Evolutionary conservation across 2,329 filamentous ascomycete species (phyloP).

Genomic region (Dryadomyces sulphureus): DNA sequence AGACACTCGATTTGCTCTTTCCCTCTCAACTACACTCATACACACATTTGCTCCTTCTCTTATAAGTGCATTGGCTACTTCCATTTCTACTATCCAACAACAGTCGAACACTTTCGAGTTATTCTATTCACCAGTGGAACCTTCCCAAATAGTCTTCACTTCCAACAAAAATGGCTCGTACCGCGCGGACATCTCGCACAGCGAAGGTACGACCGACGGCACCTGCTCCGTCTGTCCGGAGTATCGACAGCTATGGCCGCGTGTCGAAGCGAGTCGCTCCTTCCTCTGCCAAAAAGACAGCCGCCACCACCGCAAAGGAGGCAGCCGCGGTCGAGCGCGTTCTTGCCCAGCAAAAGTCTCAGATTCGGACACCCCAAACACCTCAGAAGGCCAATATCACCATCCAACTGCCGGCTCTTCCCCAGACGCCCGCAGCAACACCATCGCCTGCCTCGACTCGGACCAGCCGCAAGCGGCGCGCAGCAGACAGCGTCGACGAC

Average conservation of each 20-base stretch:
- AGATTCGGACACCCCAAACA: conserved; percentile 19
- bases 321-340: conserved; percentile 10
- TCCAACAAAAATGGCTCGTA: conserved; percentile 6
- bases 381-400: conserved; percentile 11
- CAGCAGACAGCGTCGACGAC: conserved; percentile 3
- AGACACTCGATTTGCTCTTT: background rate
- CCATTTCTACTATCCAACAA: background rate
- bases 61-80: background rate
- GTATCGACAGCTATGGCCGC: conserved; percentile 13
- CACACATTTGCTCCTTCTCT: background rate
- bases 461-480: conserved; percentile 7
- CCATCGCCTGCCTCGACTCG: background rate
- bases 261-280: conserved; percentile 11
- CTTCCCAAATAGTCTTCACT: background rate
- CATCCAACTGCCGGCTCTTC: conserved; percentile 2
- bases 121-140: background rate
- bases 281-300: conserved; percentile 7
- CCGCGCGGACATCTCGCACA: conserved; percentile 5
- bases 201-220: conserved; percentile 3
- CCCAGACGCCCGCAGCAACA: background rate
- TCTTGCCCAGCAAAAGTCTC: conserved; percentile 18
- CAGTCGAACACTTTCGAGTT: background rate
- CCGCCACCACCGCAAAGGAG: conserved; percentile 8
- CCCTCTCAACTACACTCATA: background rate
- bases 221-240: conserved; percentile 1